Evolutionary conservation across 2,329 filamentous ascomycete genomes (phyloP).

Genomic region (Trichophyton verrucosum): DNA sequence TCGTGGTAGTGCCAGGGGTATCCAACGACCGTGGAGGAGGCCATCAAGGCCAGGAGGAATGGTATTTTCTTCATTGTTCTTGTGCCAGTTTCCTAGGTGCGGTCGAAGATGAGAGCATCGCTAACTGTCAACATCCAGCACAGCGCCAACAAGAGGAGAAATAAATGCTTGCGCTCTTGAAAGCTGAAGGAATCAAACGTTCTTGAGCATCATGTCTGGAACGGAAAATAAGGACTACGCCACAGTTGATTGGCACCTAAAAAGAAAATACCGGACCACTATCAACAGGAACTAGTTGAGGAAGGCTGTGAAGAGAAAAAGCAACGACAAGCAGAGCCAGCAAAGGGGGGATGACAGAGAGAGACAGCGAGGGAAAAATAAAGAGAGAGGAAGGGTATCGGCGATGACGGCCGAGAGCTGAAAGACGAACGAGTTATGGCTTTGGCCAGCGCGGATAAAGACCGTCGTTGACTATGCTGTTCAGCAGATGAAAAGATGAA

Average conservation of each 20-base stretch:
- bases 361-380: background rate
- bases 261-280: background rate
- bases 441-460: background rate
- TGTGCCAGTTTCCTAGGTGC: background rate
- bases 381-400: background rate
- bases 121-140: background rate
- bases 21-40: background rate
- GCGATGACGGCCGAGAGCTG: background rate
- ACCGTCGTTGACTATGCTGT: background rate
- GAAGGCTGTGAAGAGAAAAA: too few relatives aligned
- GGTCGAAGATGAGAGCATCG: background rate
- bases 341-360: background rate
- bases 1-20: background rate
- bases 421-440: background rate
- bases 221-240: background rate
- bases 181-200: too few relatives aligned
- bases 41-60: background rate
- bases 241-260: background rate
- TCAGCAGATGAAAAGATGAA: background rate
- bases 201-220: background rate
- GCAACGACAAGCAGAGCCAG: background rate
- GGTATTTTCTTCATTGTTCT: background rate
- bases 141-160: background rate
- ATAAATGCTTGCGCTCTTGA: too few relatives aligned
- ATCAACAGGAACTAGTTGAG: background rate